Evolutionary conservation across 768 basidiomycete genomes (phyloP).

Genomic region (Chalciporus piperatus): DNA sequence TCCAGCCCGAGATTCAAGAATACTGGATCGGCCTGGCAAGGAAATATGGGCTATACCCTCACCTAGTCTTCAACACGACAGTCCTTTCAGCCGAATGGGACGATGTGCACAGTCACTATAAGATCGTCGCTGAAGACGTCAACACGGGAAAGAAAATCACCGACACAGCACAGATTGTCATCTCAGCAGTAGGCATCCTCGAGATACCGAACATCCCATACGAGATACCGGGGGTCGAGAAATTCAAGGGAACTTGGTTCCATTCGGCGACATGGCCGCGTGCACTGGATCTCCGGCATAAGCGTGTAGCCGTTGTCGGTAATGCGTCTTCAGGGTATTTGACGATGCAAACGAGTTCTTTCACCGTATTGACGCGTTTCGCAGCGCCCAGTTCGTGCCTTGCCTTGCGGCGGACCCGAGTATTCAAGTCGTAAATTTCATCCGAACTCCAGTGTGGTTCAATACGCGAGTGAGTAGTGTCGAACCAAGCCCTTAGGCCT

Average conservation of each 20-base stretch:
- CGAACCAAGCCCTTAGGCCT: neutral
- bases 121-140: slow-evolving; percentile 33
- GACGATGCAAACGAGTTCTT: neutral
- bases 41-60: slow-evolving; percentile 41
- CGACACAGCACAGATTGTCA: slow-evolving; percentile 43
- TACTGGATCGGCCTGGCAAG: slow-evolving; percentile 42
- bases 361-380: slow-evolving; percentile 5
- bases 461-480: slow-evolving; percentile 42
- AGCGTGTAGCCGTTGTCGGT: slow-evolving; percentile 46
- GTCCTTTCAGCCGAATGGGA: slow-evolving; percentile 50
- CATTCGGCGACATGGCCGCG: slow-evolving; percentile 53
- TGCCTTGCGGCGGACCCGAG: slow-evolving; percentile 49
- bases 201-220: slow-evolving; percentile 41
- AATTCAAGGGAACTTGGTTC: slow-evolving; percentile 49
- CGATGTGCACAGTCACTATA: slow-evolving; percentile 32
- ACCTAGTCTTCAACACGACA: slow-evolving; percentile 42
- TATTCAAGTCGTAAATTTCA: slow-evolving; percentile 55
- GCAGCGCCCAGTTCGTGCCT: slow-evolving; percentile 62
- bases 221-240: slow-evolving; percentile 32
- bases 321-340: slow-evolving; percentile 63
- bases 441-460: slow-evolving; percentile 62
- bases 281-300: slow-evolving; percentile 39
- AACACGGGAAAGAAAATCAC: slow-evolving; percentile 28
- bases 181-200: slow-evolving; percentile 50
- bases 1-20: slow-evolving; percentile 39